phyloP scores from a whole-genome alignment of 1,284 basidiomycete species.

The Polyporus tsugae region DNA sequence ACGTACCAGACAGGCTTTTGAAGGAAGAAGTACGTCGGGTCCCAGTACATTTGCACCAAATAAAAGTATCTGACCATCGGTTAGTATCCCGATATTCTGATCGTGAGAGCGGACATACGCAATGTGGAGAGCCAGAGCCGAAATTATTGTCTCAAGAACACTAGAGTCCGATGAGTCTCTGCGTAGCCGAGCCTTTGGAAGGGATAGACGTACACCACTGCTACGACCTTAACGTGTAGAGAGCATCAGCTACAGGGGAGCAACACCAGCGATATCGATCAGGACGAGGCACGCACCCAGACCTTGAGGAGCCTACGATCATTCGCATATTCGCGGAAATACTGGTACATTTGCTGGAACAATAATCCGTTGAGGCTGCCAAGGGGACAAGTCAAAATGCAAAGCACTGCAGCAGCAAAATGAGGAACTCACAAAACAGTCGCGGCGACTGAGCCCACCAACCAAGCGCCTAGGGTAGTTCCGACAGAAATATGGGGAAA shows the following conservation, averaged over 20 bases:
- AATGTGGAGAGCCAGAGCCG: conserved; percentile 11
- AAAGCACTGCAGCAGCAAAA: neutral
- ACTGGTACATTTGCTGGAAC: conserved; percentile 15
- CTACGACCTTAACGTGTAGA: neutral
- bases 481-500: neutral
- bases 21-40: conserved; percentile 17
- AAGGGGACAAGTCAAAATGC: neutral
- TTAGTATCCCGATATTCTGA: too few relatives aligned
- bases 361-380: conserved; percentile 20
- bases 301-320: conserved; percentile 10
- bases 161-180: neutral
- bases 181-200: neutral
- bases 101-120: conserved; percentile 6
- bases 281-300: conserved; percentile 14
- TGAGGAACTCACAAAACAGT: neutral
- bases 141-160: conserved; percentile 16
- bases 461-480: neutral
- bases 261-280: too few relatives aligned
- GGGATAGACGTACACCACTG: conserved; percentile 2
- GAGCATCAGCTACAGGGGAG: neutral
- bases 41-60: conserved; percentile 18
- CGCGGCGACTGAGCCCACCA: neutral
- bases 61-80: conserved; percentile 15
- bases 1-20: conserved; percentile 13
- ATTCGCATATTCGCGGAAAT: conserved; percentile 8